Conservation (phyloP, 805 yeast genomes). For the Wickerhamiella parazyma region DNA sequence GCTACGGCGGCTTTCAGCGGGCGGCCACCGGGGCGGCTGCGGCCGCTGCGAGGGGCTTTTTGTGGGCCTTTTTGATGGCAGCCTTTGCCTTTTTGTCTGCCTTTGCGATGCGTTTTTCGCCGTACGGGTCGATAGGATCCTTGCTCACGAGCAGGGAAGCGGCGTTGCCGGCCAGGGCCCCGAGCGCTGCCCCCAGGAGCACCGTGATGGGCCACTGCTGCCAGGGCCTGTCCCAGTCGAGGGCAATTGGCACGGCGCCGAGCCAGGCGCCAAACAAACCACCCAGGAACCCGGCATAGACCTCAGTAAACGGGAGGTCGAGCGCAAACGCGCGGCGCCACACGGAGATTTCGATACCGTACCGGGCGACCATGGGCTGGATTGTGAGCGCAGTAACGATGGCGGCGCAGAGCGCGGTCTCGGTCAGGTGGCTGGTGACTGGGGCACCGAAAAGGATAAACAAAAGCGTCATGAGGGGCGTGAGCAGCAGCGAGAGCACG, state of each 20-base stretch:
- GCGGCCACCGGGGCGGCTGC: too few relatives aligned
- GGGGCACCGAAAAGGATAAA: constrained; percentile 76
- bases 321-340: constrained; percentile 29
- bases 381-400: constrained; percentile 48
- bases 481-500: constrained; percentile 21
- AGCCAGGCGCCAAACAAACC: constrained; percentile 67
- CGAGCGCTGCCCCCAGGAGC: constrained; percentile 61
- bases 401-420: constrained; percentile 46
- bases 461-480: constrained; percentile 21
- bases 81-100: constrained; percentile 4
- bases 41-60: too few relatives aligned
- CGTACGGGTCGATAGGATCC: not conserved
- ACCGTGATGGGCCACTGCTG: constrained; percentile 91
- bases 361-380: constrained; percentile 49
- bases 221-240: constrained; percentile 98
- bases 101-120: not conserved
- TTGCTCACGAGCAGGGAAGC: constrained; percentile 20
- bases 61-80: too few relatives aligned
- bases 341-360: constrained; percentile 37
- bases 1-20: too few relatives aligned
- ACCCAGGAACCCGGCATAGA: constrained; percentile 32
- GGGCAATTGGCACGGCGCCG: constrained; percentile 85
- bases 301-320: constrained; percentile 20
- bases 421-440: constrained; percentile 35
- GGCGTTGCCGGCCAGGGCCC: constrained; percentile 51